Conservation (phyloP, 2,329 filamentous ascomycete species). For the Pezicula carpinea region DNA sequence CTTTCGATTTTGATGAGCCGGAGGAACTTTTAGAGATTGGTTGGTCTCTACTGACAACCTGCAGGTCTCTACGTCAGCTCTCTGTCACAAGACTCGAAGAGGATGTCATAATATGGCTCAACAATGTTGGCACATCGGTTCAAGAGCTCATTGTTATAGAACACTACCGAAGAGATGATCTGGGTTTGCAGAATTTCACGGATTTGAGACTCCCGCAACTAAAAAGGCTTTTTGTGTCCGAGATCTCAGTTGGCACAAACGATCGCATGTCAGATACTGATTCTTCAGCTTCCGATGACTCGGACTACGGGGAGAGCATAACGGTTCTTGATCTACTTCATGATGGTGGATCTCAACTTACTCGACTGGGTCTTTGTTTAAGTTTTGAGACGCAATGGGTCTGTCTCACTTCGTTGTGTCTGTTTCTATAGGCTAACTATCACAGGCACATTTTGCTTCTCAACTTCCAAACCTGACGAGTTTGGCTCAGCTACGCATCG, state of each 20-base stretch:
- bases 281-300: not conserved
- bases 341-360: constrained; percentile 4
- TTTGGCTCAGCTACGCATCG: constrained; percentile 6
- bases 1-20: not conserved
- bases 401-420: not conserved
- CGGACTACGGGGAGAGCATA: not conserved
- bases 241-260: not conserved
- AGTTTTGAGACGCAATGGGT: constrained; percentile 10
- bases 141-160: constrained; percentile 10
- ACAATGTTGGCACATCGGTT: not conserved
- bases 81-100: too few relatives aligned
- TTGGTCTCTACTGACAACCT: not conserved
- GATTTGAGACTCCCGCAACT: constrained; percentile 7
- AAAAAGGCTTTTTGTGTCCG: constrained; percentile 3
- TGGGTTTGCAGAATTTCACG: constrained; percentile 3
- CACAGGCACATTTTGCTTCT: constrained; percentile 4
- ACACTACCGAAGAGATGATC: constrained; percentile 6
- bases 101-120: not conserved
- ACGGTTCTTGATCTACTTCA: constrained; percentile 8
- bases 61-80: not conserved
- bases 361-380: constrained; percentile 5
- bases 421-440: not conserved
- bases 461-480: constrained; percentile 1
- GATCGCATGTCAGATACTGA: not conserved
- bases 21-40: not conserved